Percentiles rank a stretch among this genome's conserved stretches.
Evolutionary conservation across 1,284 basidiomycete genomes (phyloP).

Genomic region (Rhodotorula sp.): DNA sequence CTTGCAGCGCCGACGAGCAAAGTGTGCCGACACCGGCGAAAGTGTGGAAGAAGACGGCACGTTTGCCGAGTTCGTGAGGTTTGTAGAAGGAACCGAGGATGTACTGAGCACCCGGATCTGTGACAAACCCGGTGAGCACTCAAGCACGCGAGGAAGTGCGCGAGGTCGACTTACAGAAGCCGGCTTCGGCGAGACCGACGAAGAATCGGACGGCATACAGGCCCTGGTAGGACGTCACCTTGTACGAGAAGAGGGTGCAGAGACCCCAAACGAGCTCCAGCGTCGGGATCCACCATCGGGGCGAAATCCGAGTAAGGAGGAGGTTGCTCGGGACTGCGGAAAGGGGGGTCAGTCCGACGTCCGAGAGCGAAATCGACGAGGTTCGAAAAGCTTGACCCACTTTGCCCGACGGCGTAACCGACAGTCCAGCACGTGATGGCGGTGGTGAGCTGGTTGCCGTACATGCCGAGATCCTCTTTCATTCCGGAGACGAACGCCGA

Average conservation of each 20-base stretch:
- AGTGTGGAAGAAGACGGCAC: constrained; percentile 65
- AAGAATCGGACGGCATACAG: constrained; percentile 41
- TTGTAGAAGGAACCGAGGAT: constrained; percentile 75
- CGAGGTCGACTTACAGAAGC: not conserved
- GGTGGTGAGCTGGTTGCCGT: constrained; percentile 47
- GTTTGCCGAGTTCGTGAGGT: constrained; percentile 65
- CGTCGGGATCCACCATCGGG: constrained; percentile 46
- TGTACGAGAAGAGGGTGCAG: constrained; percentile 45
- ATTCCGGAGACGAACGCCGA: constrained; percentile 17
- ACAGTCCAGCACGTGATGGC: constrained; percentile 46
- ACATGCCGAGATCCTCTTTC: constrained; percentile 37
- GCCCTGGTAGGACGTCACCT: constrained; percentile 19
- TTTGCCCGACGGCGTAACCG: constrained; percentile 44
- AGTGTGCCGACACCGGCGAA: constrained; percentile 49
- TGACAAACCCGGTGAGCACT: not conserved
- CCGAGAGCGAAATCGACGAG: not conserved
- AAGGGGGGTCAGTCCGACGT: not conserved
- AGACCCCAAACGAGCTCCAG: constrained; percentile 48
- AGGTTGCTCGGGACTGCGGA: constrained; percentile 47
- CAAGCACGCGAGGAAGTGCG: not conserved
- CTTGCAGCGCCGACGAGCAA: constrained; percentile 68
- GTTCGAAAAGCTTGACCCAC: not conserved
- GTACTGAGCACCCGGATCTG: constrained; percentile 9
- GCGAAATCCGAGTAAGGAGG: constrained; percentile 47
- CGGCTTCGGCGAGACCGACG: constrained; percentile 36